Conservation (phyloP, 2,329 filamentous ascomycete species). For the Paecilomyces niveus region DNA sequence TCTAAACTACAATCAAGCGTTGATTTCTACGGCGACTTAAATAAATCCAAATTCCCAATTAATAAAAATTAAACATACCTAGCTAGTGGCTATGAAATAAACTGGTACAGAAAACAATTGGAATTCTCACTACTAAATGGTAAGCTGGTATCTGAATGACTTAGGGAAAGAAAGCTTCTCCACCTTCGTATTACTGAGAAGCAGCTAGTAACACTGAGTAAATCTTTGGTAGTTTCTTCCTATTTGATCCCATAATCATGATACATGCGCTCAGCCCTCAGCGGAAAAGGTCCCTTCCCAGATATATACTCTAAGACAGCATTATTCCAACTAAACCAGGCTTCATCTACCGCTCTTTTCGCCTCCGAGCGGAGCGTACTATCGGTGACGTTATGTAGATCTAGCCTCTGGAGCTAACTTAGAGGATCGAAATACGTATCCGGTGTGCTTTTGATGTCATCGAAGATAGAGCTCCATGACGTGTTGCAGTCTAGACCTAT, state of each 20-base stretch:
- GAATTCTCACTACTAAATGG: no score
- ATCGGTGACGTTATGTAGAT: background rate
- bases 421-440: background rate
- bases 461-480: background rate
- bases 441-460: background rate
- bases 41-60: no score
- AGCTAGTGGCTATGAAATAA: no score
- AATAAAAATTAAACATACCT: no score
- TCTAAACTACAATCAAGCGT: no score
- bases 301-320: background rate
- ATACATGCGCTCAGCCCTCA: background rate
- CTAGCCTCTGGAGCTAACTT: background rate
- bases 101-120: no score
- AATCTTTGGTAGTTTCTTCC: background rate
- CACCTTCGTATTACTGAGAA: no score
- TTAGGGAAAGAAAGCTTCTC: no score
- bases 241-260: background rate
- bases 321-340: background rate
- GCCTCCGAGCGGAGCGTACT: background rate
- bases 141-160: no score
- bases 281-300: background rate
- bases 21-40: no score
- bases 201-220: background rate
- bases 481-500: background rate
- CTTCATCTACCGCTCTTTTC: background rate